Base-by-base conservation (phyloP, 2,329 filamentous ascomycete species). In the Aspergillus udagawae region DNA sequence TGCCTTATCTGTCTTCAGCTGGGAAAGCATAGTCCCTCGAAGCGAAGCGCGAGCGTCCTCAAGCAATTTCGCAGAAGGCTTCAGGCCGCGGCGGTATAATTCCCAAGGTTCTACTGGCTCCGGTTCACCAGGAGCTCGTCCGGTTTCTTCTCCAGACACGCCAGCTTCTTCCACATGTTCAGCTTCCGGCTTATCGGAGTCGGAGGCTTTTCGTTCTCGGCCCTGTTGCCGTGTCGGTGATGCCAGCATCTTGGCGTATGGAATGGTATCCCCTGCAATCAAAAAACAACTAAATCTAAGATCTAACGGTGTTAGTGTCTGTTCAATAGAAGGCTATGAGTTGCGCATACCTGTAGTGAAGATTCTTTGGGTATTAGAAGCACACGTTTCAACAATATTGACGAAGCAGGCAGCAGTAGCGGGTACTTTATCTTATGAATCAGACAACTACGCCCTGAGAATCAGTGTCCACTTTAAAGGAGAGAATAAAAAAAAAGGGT, bases 91-190 rank as follows among this genome's bases (percentile, higher is more conserved):
- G 10, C 42, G 20, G 10, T 45, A 45, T 23, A 45, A 45, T 45
- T 23, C n/a, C 42, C n/a, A 20, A 45, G 42, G 42, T 20, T 45
- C 21, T 23, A 3, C n/a, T 21, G 6, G 12, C 21, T 45, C 20
- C 42, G 42, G n/a, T 23, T 23, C n/a, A 20, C 4, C 42, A 3
- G 21, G 5, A 23, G 3, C 42, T 45, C n/a, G 20, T 23, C 10
- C 42, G 2, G 42, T 3, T 12, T 20, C 4, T 44, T 41, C 27
- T 48, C 17, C 28, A 27, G 32, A 25, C 17, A 28, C 4, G 42
- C 12, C 6, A 17, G 35, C 28, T 20, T 42, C 44, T 52, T 57
- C 55, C 27, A 60, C 55, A 53, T 57, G 55, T 41, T 60, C 49
- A 42, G 48, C 17, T 25, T 57, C 49, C 1, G 57, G 54, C 7